Conservation (phyloP, 2,329 filamentous ascomycete species). For the Cytospora leucostoma region DNA sequence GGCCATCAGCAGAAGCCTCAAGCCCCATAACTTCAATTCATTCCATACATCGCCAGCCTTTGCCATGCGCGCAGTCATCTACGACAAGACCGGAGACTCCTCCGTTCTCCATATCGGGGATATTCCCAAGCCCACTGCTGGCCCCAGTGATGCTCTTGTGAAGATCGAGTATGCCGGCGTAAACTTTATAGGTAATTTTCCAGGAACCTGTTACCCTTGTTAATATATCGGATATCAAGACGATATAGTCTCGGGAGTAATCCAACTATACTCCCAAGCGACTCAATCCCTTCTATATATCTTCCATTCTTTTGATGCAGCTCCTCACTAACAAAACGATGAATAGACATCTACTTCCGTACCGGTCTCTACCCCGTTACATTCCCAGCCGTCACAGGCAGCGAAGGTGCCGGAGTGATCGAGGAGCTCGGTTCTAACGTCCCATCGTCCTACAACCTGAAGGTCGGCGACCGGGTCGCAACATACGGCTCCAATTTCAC, state of each 20-base stretch:
- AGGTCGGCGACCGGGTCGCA: conserved; percentile 70
- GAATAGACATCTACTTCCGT: conserved; percentile 68
- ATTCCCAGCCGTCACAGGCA: conserved; percentile 73
- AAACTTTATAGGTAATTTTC: background rate
- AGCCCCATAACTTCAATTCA: background rate
- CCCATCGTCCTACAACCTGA: conserved; percentile 54
- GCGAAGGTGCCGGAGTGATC: conserved; percentile 68
- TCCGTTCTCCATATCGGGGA: conserved; percentile 27
- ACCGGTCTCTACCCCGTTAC: conserved; percentile 73
- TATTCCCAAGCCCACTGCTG: conserved; percentile 23
- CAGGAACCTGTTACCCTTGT: background rate
- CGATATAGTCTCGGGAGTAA: background rate
- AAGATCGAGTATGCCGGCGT: conserved; percentile 26
- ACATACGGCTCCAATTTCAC: conserved; percentile 59
- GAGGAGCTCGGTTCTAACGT: conserved; percentile 60
- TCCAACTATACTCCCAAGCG: too few species aligned
- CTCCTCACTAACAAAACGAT: conserved; percentile 7
- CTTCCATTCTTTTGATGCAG: background rate
- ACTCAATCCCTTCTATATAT: too few species aligned
- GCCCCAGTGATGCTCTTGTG: conserved; percentile 22
- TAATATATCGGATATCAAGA: background rate
- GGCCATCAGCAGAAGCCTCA: conserved; percentile 25
- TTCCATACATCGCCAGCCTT: conserved; percentile 6
- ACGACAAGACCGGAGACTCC: conserved; percentile 27
- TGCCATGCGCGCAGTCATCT: conserved; percentile 26